phyloP scores from a whole-genome alignment of 768 basidiomycete species.

The Calvatia gigantea region DNA sequence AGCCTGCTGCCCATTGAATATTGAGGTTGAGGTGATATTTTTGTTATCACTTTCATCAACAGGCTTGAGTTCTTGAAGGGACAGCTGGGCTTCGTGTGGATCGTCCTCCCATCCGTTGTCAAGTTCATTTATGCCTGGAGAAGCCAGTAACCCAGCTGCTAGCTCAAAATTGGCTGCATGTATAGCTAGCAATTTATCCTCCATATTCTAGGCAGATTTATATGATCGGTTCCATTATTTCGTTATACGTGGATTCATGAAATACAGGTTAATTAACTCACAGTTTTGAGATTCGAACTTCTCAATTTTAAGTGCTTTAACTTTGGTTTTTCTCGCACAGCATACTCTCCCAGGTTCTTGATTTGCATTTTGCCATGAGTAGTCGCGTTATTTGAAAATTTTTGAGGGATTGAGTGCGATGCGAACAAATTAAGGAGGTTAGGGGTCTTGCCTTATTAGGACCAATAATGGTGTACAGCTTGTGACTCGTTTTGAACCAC shows the following conservation, averaged over 20 bases:
- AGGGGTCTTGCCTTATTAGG: neutral
- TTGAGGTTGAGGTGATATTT: neutral
- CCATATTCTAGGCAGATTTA: no score
- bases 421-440: neutral
- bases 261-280: neutral
- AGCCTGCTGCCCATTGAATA: constrained; percentile 6
- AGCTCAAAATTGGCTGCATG: no score
- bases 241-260: neutral
- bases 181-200: no score
- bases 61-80: neutral
- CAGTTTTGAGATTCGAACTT: neutral
- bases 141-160: no score
- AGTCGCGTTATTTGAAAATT: neutral
- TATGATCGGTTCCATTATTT: neutral
- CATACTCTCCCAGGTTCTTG: neutral
- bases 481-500: neutral
- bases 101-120: no score
- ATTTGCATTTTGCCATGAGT: neutral
- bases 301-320: neutral
- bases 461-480: neutral
- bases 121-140: no score
- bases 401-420: neutral
- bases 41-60: constrained; percentile 4
- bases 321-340: neutral
- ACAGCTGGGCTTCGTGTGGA: no score